Conservation (phyloP, 2,329 filamentous ascomycete species). For the Fusarium sp. region DNA sequence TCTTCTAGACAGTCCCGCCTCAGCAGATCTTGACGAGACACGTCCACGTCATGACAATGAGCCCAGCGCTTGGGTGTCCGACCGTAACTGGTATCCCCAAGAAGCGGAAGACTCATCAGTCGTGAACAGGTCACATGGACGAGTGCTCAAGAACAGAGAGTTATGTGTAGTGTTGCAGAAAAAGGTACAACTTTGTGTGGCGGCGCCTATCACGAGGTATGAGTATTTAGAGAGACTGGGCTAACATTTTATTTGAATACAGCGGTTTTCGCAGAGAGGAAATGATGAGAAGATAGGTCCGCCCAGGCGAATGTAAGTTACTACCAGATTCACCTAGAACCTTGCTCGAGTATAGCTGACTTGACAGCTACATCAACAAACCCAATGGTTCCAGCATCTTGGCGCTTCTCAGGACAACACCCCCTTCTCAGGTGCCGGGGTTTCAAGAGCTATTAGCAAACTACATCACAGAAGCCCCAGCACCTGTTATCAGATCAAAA, state of each 20-base stretch:
- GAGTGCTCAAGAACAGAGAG: background rate
- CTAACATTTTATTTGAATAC: background rate
- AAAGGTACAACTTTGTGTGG: background rate
- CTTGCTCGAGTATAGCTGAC: background rate
- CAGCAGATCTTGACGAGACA: background rate
- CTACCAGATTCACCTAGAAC: background rate
- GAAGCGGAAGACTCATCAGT: too few relatives aligned
- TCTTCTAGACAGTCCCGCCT: background rate
- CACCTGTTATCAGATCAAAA: conserved; percentile 3
- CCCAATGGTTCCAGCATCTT: conserved; percentile 6
- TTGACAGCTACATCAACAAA: conserved; percentile 31
- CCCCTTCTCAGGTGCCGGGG: background rate
- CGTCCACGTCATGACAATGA: background rate
- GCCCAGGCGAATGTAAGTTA: conserved; percentile 9
- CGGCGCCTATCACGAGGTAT: background rate
- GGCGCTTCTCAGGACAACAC: conserved; percentile 10
- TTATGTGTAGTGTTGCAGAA: background rate
- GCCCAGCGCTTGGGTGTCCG: conserved; percentile 13
- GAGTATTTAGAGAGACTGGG: background rate
- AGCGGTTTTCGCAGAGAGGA: conserved; percentile 1
- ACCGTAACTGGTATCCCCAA: conserved; percentile 5
- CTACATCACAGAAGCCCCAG: conserved; percentile 19
- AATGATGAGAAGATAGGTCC: background rate
- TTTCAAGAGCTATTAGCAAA: conserved; percentile 12
- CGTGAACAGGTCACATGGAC: background rate